Evolutionary conservation across 2,329 filamentous ascomycete genomes (phyloP).

Genomic region (Raffaelea albimanens): DNA sequence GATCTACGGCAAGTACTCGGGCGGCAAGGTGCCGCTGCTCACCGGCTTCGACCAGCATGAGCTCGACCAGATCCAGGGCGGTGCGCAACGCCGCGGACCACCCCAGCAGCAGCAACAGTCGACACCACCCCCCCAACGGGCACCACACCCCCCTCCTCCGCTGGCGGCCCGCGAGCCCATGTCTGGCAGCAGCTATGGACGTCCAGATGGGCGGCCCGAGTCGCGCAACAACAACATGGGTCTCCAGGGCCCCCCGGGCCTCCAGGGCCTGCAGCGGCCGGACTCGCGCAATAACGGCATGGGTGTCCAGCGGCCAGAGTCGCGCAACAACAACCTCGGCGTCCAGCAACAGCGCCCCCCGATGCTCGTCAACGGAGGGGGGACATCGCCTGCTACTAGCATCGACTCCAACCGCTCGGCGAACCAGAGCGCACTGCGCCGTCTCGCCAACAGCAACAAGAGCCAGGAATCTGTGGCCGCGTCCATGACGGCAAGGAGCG

Average conservation of each 20-base stretch:
- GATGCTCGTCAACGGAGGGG: slow-evolving; percentile 20
- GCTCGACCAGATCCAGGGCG: slow-evolving; percentile 63
- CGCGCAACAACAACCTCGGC: no score
- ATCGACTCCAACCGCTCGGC: slow-evolving; percentile 38
- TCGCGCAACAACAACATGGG: no score
- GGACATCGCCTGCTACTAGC: slow-evolving; percentile 40
- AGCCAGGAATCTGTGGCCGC: slow-evolving; percentile 49
- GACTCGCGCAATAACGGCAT: no score
- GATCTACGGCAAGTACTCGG: slow-evolving; percentile 94
- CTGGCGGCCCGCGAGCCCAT: slow-evolving; percentile 10
- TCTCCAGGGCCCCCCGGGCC: no score
- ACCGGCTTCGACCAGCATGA: slow-evolving; percentile 75
- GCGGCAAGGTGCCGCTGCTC: slow-evolving; percentile 69
- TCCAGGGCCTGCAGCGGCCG: no score
- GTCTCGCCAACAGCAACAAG: slow-evolving; percentile 40
- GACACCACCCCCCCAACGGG: slow-evolving; percentile 13
- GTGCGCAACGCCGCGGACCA: slow-evolving; percentile 28
- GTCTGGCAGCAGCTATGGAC: slow-evolving; percentile 13
- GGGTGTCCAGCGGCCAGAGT: no score
- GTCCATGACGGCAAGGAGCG: slow-evolving; percentile 38
- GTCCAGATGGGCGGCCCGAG: no score
- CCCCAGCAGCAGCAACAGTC: background rate
- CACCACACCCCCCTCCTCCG: slow-evolving; percentile 5
- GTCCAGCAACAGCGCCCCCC: slow-evolving; percentile 16
- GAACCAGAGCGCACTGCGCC: slow-evolving; percentile 31